Evolutionary conservation across 2,329 filamentous ascomycete genomes (phyloP), one percentile per base, ranked within the genome.

Genomic region (Epicoccum nigrum): DNA sequence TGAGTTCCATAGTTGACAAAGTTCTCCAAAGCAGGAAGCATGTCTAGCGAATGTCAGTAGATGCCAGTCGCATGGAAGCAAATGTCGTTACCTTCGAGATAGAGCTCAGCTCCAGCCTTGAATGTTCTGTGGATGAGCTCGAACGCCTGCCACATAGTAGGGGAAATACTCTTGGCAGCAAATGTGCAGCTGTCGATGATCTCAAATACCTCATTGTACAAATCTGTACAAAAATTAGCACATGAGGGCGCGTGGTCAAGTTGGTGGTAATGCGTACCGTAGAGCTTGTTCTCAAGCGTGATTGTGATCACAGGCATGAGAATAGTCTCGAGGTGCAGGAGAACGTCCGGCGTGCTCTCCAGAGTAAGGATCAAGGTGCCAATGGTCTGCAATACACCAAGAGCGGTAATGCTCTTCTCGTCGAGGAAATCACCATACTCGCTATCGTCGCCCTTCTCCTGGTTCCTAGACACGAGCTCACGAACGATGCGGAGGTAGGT

Each of bases 141-240:
- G 72, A 99, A 99, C 2, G 94, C 93, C 75, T 93, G 87, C 94
- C 94, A 99, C 94, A 99, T 99, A 33, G 90, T 96, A 8, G 88
- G 86, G 1, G 94, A 97, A 62, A 99, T 97, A 51, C 85, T 84
- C 81, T 97, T 99, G 56, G 94, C 93, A 9, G 94, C 91, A 72
- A 97, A 99, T 7, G 94, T 99, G 81, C 94, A 99, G 81, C 92
- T 97, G 74, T 99, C 94, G 64, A 99, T 96, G 65, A 99, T 99
- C 76, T 99, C 94, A 63, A 99, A 99, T 4, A 97, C 86, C 72
- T 99, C 94, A 71, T 97, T 99, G 75, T 97, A 99, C 17, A 99
- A 79, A 74, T 99, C 88, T 88, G 33, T 27, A 33, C 46, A 27
- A 27, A 60, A 32, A 66, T 70, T 60, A 68, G 44, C 54, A 40